phyloP scores from a whole-genome alignment of 176 grass and related monocot species.

The Triticum dicoccoides region DNA sequence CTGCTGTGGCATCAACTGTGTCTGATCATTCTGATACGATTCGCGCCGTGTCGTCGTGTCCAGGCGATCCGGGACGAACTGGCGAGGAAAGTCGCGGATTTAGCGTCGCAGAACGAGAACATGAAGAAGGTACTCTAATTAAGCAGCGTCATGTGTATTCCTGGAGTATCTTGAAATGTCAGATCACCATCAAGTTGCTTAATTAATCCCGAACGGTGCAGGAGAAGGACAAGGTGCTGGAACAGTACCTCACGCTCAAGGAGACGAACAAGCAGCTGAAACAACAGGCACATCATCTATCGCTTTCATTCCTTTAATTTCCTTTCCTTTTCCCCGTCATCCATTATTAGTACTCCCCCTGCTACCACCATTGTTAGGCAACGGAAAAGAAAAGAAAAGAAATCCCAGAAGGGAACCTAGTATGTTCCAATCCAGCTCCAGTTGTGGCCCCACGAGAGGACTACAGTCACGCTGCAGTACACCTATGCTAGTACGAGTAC shows the following conservation, averaged over 20 bases:
- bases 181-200: not conserved
- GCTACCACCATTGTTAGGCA: constrained; percentile 14
- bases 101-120: constrained; percentile 70
- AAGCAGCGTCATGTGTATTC: not conserved
- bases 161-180: not conserved
- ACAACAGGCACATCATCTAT: constrained; percentile 59
- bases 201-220: not conserved
- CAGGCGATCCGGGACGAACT: constrained; percentile 77
- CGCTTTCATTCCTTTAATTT: constrained; percentile 8
- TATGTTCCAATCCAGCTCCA: constrained; percentile 42
- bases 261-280: constrained; percentile 77
- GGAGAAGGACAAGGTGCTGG: constrained; percentile 73
- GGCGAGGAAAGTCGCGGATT: constrained; percentile 53
- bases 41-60: not conserved
- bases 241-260: constrained; percentile 72
- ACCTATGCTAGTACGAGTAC: not conserved
- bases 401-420: constrained; percentile 3
- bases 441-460: not conserved
- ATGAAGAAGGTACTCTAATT: constrained; percentile 60
- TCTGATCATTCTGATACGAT: not conserved
- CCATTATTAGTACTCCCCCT: not conserved
- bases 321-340: not conserved
- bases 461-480: constrained; percentile 6
- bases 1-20: not conserved
- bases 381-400: not conserved